These are phyloP conservation scores for Penicillium steckii DNA, from an alignment of 495 filamentous ascomycete genomes.

Conservation along the genomic window DNA sequence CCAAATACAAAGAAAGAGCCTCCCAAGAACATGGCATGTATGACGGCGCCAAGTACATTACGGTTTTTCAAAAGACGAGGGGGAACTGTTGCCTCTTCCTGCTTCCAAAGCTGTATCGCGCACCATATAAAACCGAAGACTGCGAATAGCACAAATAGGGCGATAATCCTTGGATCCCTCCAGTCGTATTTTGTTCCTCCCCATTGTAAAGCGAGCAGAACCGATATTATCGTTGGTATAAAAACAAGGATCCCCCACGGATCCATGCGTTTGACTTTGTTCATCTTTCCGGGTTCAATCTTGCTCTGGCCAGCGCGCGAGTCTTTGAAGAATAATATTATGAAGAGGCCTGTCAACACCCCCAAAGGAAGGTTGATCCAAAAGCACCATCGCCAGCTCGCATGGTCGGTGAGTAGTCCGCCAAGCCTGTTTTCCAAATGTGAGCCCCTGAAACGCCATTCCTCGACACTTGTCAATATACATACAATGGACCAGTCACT, in stretches of 20 bases:
- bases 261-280: conserved; percentile 63
- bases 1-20: conserved; percentile 64
- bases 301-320: conserved; percentile 40
- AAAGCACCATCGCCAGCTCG: conserved; percentile 62
- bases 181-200: conserved; percentile 71
- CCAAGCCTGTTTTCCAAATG: conserved; percentile 21
- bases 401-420: conserved; percentile 61
- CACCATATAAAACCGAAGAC: conserved; percentile 62
- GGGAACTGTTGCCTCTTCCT: conserved; percentile 77
- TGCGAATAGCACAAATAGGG: conserved; percentile 65
- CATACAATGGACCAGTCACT: conserved; percentile 67
- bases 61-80: conserved; percentile 68
- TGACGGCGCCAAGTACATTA: conserved; percentile 54
- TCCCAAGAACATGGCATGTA: conserved; percentile 57
- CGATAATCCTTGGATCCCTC: conserved; percentile 63
- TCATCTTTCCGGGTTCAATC: conserved; percentile 29
- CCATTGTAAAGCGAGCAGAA: conserved; percentile 82
- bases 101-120: conserved; percentile 62
- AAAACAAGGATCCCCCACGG: conserved; percentile 64
- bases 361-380: conserved; percentile 70
- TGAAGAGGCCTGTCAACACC: conserved; percentile 57
- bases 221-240: conserved; percentile 67
- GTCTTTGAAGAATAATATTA: conserved; percentile 59
- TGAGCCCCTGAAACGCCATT: neutral
- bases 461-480: neutral